Percentiles rank a stretch among this genome's conserved stretches.
These are phyloP conservation scores for Aspergillus fumigatus DNA, from an alignment of 2,329 filamentous ascomycete species.

Conservation along the genomic window DNA sequence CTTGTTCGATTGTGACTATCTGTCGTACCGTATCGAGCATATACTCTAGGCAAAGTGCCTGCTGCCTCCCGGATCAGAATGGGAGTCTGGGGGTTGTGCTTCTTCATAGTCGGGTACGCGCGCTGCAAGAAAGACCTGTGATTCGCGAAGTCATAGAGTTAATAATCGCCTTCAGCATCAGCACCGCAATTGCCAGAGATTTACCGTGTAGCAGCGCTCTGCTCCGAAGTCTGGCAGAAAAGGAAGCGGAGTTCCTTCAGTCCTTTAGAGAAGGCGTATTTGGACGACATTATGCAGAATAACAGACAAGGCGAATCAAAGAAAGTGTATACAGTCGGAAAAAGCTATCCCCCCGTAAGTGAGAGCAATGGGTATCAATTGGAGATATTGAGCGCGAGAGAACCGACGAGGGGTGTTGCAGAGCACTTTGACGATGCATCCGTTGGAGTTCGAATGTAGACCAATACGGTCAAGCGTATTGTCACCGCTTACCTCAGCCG, in stretches of 20 bases:
- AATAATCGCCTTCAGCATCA: neutral
- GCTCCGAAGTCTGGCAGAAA: constrained; percentile 90
- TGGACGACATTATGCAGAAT: constrained; percentile 67
- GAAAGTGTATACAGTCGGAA: constrained; percentile 5
- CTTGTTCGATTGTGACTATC: neutral
- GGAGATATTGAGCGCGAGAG: constrained; percentile 2
- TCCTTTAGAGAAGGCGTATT: constrained; percentile 84
- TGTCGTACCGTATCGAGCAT: constrained; percentile 79
- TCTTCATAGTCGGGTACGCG: constrained; percentile 98
- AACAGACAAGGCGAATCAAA: neutral
- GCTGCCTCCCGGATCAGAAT: constrained; percentile 92
- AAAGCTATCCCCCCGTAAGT: constrained; percentile 14
- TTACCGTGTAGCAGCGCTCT: constrained; percentile 84
- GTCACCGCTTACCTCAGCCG: constrained; percentile 28
- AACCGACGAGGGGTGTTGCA: constrained; percentile 1
- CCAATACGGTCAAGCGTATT: constrained; percentile 24
- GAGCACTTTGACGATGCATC: constrained; percentile 3
- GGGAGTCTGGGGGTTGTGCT: constrained; percentile 89
- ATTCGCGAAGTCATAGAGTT: neutral
- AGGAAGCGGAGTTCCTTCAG: constrained; percentile 96
- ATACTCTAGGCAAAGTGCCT: constrained; percentile 79
- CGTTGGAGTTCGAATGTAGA: constrained; percentile 7
- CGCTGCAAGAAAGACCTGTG: constrained; percentile 79
- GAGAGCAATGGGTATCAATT: constrained; percentile 9
- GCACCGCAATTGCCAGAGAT: constrained; percentile 20